These are phyloP conservation scores for Cyanidium caldarium DNA, from an alignment of 23 red algal species.

Conservation along the genomic window DNA sequence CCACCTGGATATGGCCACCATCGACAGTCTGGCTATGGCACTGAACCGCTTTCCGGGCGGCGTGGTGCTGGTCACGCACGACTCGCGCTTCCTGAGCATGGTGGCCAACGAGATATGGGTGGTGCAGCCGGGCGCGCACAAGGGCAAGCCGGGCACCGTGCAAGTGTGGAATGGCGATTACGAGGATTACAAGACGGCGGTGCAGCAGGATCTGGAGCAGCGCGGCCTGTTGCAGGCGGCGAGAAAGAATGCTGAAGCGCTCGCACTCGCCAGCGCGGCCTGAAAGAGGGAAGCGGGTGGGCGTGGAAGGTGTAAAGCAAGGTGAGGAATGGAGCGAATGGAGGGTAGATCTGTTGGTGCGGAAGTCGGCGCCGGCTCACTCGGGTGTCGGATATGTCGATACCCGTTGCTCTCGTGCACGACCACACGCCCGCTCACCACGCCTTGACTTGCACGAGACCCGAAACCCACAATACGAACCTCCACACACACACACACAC, in stretches of 20 bases:
- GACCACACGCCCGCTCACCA: too few species aligned
- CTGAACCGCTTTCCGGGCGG: conserved; percentile 89
- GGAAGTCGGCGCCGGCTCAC: too few species aligned
- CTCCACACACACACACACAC: too few species aligned
- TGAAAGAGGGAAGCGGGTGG: too few species aligned
- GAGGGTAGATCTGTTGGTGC: too few species aligned
- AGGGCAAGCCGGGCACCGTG: conserved; percentile 9
- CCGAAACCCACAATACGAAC: too few species aligned
- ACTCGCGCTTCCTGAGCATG: conserved; percentile 58
- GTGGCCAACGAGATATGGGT: conserved; percentile 88
- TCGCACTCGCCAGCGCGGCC: neutral
- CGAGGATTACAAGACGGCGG: conserved; percentile 47
- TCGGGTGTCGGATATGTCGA: too few species aligned
- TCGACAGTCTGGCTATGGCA: conserved; percentile 65
- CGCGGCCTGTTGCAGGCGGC: neutral
- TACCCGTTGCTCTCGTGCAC: too few species aligned
- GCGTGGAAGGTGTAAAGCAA: too few species aligned
- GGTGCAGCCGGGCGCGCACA: conserved; percentile 12
- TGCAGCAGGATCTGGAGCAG: conserved; percentile 56
- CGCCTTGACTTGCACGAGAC: too few species aligned
- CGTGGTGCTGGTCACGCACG: conserved; percentile 90
- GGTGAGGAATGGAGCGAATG: too few species aligned
- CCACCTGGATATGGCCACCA: conserved; percentile 61
- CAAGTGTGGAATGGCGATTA: conserved; percentile 57
- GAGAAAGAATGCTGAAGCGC: neutral